Evolutionary conservation across 1,284 basidiomycete species (phyloP).

Genomic region (Microbotryum intermedium): DNA sequence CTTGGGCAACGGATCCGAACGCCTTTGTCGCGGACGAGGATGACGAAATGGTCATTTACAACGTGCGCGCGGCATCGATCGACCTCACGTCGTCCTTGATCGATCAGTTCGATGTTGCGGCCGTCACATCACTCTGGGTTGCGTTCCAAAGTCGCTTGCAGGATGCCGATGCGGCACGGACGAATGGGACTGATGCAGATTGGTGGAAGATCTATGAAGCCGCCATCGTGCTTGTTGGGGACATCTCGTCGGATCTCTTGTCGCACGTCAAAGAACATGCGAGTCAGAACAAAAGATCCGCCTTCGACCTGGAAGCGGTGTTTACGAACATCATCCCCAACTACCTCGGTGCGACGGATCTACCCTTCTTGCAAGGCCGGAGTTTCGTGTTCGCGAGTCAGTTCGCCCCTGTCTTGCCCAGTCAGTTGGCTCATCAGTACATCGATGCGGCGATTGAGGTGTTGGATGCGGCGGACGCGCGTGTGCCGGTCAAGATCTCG

Average conservation of each 20-base stretch:
- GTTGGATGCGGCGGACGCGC: constrained; percentile 61
- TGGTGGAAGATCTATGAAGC: constrained; percentile 34
- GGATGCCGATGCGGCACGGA: constrained; percentile 49
- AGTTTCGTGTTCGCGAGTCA: constrained; percentile 91
- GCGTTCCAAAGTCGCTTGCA: constrained; percentile 52
- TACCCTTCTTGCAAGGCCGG: constrained; percentile 84
- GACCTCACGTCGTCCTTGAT: constrained; percentile 75
- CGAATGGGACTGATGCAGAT: constrained; percentile 31
- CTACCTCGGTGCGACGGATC: constrained; percentile 60
- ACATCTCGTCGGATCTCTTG: constrained; percentile 64
- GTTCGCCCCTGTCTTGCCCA: constrained; percentile 65
- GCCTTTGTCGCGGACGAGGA: constrained; percentile 91
- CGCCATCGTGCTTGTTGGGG: constrained; percentile 71
- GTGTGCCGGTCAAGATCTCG: constrained; percentile 81
- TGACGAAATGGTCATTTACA: constrained; percentile 75
- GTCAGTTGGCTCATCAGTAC: constrained; percentile 67
- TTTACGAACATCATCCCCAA: constrained; percentile 71
- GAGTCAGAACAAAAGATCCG: constrained; percentile 50
- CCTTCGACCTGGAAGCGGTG: constrained; percentile 67
- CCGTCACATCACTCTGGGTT: constrained; percentile 52
- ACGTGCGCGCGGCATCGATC: constrained; percentile 70
- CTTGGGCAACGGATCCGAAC: constrained; percentile 80
- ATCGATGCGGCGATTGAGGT: constrained; percentile 75
- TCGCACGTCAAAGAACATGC: constrained; percentile 67
- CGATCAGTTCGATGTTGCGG: constrained; percentile 54